Evolutionary conservation across 2,329 filamentous ascomycete genomes (phyloP), one percentile per base, ranked within the genome.

Genomic region (Colletotrichum noveboracense): DNA sequence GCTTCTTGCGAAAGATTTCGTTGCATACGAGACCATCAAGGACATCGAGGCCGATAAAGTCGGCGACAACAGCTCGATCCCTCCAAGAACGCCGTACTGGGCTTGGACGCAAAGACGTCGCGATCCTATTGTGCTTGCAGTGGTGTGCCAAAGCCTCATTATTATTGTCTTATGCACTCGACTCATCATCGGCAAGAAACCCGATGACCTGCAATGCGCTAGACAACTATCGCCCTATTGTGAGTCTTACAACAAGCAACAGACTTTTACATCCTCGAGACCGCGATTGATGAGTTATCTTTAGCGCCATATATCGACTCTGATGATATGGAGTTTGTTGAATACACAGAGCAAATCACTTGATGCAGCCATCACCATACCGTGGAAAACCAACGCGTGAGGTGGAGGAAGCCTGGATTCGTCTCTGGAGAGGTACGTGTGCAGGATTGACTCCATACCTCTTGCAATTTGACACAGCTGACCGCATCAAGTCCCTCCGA

Each of bases 311-410:
- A 68, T 9, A 28, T 60, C 9, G 52, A 68, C 7, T 68, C 66
- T 4, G 21, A 32, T 16, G 28, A 68, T 30, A 13, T 68, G 52
- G 48, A 68, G 30, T 60, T 26, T 60, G 7, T 34, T 14, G 66
- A 68, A 30, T 68, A 32, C n/a, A 68, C 52, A n/a, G 66, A 68
- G 10, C 48, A 68, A 77, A 77, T 13, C 74, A 52, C 16, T 71
- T 77, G 18, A 77, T 75, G 67, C 69, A 77, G 21, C 43, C 72
- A 16, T 76, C 76, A 24, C 67, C 71, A 56, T 77, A 73, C n/a
- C 74, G 75, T 32, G 72, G 75, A 12, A 68, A 74, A 18, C 75
- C 75, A 3, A 64, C 65, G 4, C 66, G 67, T 7, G 75, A 77
- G 13, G 56, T 74, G 9, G 75, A 77, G 48, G 68, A 70, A 26